Evolutionary conservation across 345 rosid genomes (phyloP).

Genomic region (Dovyalis caffra): DNA sequence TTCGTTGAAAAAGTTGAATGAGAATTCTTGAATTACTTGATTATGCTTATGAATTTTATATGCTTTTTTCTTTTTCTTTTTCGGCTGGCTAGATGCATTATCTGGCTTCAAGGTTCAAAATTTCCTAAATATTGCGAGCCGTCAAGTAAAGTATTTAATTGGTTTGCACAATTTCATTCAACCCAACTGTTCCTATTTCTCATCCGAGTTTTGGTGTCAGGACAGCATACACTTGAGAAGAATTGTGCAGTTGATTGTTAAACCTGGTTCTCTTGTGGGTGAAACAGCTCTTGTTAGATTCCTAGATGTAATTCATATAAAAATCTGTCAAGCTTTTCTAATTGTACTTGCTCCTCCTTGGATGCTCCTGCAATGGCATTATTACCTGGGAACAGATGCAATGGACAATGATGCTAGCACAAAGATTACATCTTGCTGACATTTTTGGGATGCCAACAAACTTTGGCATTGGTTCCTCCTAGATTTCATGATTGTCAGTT

Average conservation of each 20-base stretch:
- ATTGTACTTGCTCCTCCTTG: not conserved
- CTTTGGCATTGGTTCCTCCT: not conserved
- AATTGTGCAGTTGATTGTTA: not conserved
- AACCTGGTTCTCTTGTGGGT: not conserved
- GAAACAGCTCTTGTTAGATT: not conserved
- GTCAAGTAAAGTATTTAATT: not conserved
- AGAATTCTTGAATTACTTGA: conserved; percentile 15
- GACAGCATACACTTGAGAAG: not conserved
- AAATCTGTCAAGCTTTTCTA: conserved; percentile 8
- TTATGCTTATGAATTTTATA: not conserved
- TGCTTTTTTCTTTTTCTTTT: not conserved
- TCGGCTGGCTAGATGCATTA: not conserved
- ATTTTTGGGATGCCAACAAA: not conserved
- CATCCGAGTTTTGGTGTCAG: not conserved
- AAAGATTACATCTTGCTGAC: not conserved
- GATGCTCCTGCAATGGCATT: not conserved
- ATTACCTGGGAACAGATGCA: not conserved
- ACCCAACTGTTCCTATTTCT: not conserved
- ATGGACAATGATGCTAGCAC: not conserved
- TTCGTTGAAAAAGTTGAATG: conserved; percentile 19
- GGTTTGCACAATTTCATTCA: not conserved
- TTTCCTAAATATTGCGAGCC: not conserved
- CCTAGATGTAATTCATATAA: not conserved
- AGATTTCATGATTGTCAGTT: conserved; percentile 1
- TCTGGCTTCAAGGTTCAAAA: not conserved